Evolutionary conservation across 306 rosid species (phyloP), one percentile per base, ranked within the genome.

Genomic region (Dalbergia cochinchinensis): DNA sequence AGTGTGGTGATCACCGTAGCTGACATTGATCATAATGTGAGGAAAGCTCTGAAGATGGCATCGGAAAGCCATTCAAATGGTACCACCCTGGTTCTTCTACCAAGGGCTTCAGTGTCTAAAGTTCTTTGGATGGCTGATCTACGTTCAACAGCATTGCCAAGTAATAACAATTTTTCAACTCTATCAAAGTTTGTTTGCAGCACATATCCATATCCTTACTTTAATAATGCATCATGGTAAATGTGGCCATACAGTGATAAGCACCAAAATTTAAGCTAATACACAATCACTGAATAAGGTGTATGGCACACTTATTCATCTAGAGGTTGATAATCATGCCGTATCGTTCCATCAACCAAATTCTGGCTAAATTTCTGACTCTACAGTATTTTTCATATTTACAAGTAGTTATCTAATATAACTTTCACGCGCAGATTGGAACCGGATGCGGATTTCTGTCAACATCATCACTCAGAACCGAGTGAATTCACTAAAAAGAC

Each of bases 71-170:
- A 79, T 58, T 66, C 84, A 37, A 95, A 90, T 76, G 82, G 37
- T 6, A 95, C 98, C 5, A 69, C 92, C 11, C 71, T 95, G 53
- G 89, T 93, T 87, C 92, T 90, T 78, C 67, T 95, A 26, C 99
- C 94, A 2, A 85, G 89, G 67, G 77, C 89, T 39, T 91, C 99
- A 9, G 59, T 95, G 6, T 47, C 94, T 1, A 89, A 85, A 71
- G 99, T 90, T 80, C 98, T 93, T 73, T 95, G 99, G 99, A 95
- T 93, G 97, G 93, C 94, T 82, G 96, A 95, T 88, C 87, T 95
- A 11, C 88, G 97, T 65, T 60, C 98, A 13, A 90, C 96, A n/a
- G 88, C 99, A 44, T 74, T 95, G 77, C 94, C 98, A 82, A 81
- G 99, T 95, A 93, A 86, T 92, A 74, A 51, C 39, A 48, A 33